A percentile compares a stretch with the other conserved stretches of the same genome.
Evolutionary conservation across 1,139 yeast genomes (phyloP).

Genomic region (Geotrichum histeridarum): DNA sequence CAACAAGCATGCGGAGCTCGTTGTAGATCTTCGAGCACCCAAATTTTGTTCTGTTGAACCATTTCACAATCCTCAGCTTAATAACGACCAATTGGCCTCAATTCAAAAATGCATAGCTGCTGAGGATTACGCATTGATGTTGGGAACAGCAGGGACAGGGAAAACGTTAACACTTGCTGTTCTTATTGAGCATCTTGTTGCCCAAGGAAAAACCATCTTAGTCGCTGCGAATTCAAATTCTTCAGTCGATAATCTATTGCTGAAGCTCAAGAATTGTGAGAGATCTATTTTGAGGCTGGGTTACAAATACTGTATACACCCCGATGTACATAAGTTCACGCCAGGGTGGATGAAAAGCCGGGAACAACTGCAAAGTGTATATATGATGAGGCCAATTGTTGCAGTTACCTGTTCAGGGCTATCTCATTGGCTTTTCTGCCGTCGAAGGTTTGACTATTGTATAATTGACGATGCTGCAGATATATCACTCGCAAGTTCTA

Average conservation of each 20-base stretch:
- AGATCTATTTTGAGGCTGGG: slow-evolving; percentile 46
- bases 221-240: slow-evolving; percentile 87
- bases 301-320: slow-evolving; percentile 50
- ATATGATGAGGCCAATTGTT: slow-evolving; percentile 62
- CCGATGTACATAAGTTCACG: slow-evolving; percentile 51
- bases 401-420: slow-evolving; percentile 87
- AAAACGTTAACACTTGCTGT: slow-evolving; percentile 89
- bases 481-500: slow-evolving; percentile 79
- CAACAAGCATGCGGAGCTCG: slow-evolving; percentile 44
- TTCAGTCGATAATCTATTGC: slow-evolving; percentile 86
- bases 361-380: slow-evolving; percentile 44
- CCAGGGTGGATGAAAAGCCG: slow-evolving; percentile 33
- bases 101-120: slow-evolving; percentile 59
- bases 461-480: slow-evolving; percentile 97
- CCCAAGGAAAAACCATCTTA: slow-evolving; percentile 59
- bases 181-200: slow-evolving; percentile 56
- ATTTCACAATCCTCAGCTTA: slow-evolving; percentile 37
- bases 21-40: slow-evolving; percentile 59
- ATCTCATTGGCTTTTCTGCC: slow-evolving; percentile 48
- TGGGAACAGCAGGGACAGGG: slow-evolving; percentile 99
- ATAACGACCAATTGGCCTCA: slow-evolving; percentile 67
- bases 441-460: slow-evolving; percentile 77
- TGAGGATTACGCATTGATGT: slow-evolving; percentile 68
- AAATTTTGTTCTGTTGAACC: slow-evolving; percentile 32
- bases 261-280: slow-evolving; percentile 54